A percentile compares a stretch with the other conserved stretches of the same genome.
phyloP scores from a whole-genome alignment of 257 asterid genomes.

The Capsicum rhomboideum region DNA sequence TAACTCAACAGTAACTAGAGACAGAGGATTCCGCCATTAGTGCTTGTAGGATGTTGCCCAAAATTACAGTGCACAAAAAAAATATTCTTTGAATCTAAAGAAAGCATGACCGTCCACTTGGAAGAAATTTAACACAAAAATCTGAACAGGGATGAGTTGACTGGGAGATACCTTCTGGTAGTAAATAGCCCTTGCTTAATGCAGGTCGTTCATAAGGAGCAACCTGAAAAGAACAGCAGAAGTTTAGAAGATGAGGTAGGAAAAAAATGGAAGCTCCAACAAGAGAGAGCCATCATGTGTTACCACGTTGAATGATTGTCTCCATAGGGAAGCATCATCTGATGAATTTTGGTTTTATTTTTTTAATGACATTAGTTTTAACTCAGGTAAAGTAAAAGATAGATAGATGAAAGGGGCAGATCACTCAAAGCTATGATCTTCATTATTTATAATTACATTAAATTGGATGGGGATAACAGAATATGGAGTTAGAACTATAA shows the following conservation, averaged over 20 bases:
- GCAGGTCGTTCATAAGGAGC: constrained; percentile 96
- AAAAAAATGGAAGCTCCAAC: background rate
- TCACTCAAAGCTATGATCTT: background rate
- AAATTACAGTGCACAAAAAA: background rate
- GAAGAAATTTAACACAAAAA: background rate
- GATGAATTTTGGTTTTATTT: background rate
- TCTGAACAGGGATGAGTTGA: background rate
- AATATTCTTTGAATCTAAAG: background rate
- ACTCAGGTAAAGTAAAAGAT: background rate
- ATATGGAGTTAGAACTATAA: background rate
- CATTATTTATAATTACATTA: background rate
- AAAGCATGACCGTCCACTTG: background rate
- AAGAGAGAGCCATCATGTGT: background rate
- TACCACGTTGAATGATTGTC: background rate
- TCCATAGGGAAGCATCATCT: background rate
- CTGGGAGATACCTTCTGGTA: constrained; percentile 68
- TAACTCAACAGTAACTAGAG: background rate
- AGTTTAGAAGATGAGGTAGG: background rate
- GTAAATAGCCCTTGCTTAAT: constrained; percentile 80
- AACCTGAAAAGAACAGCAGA: constrained; percentile 40
- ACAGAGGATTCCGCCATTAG: background rate
- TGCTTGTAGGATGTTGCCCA: background rate
- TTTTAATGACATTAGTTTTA: background rate
- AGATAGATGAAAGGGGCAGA: background rate
- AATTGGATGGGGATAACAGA: background rate